A percentile compares a stretch with the other conserved stretches of the same genome.
These are phyloP conservation scores for Acmispon strigosus DNA, from an alignment of 306 rosid genomes.

Conservation along the genomic window DNA sequence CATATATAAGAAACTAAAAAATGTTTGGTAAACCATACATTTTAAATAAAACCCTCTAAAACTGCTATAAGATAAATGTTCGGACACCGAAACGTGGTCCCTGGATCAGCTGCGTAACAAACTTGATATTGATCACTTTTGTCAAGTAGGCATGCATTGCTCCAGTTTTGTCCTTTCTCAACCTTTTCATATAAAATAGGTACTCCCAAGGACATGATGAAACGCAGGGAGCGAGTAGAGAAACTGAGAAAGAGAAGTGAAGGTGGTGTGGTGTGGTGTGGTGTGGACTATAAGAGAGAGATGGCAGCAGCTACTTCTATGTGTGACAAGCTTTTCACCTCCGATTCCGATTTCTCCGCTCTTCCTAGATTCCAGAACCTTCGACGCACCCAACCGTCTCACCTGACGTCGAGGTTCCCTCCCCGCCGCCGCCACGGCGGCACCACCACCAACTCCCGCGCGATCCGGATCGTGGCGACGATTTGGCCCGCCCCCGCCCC, in stretches of 20 bases:
- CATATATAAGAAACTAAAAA: no score
- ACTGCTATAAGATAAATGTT: no score
- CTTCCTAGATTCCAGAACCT: constrained; percentile 26
- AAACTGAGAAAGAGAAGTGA: background rate
- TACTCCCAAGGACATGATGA: background rate
- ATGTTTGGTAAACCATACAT: no score
- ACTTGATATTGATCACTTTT: no score
- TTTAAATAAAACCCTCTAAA: no score
- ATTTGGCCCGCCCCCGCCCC: constrained; percentile 64
- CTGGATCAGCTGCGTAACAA: no score
- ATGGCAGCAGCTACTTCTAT: background rate
- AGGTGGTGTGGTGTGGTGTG: background rate
- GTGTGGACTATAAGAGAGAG: no score
- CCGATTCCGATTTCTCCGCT: constrained; percentile 39
- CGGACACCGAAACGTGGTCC: no score
- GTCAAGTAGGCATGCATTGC: no score
- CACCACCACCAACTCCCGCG: constrained; percentile 48
- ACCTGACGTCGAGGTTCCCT: background rate
- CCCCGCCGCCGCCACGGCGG: constrained; percentile 58
- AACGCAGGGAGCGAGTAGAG: background rate
- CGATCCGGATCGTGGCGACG: constrained; percentile 61
- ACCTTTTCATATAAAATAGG: background rate
- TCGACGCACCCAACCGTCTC: background rate
- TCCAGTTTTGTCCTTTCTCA: background rate
- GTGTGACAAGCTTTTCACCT: constrained; percentile 27